A percentile compares a stretch with the other conserved stretches of the same genome.
phyloP scores from a whole-genome alignment of 768 basidiomycete genomes.

The Lactarius hatsudake region DNA sequence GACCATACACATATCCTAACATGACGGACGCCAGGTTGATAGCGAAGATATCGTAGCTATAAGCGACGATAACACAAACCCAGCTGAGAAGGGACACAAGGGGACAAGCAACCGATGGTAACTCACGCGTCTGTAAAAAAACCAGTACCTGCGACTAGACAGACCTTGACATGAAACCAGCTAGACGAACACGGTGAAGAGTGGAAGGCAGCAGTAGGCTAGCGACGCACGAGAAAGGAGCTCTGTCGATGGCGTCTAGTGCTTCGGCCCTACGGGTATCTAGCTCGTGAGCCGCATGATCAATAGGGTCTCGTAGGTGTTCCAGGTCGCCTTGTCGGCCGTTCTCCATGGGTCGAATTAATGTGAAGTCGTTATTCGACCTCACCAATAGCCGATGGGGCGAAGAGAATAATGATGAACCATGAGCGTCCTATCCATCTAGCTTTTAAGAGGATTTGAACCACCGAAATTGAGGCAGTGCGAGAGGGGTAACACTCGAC shows the following conservation, averaged over 20 bases:
- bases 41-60: constrained; percentile 80
- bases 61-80: too few species aligned
- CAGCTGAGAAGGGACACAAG: too few species aligned
- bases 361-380: background rate
- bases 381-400: background rate
- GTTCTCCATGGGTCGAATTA: background rate
- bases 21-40: constrained; percentile 83
- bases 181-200: constrained; percentile 25
- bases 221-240: constrained; percentile 67
- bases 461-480: background rate
- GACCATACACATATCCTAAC: constrained; percentile 78
- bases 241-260: constrained; percentile 82
- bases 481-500: background rate
- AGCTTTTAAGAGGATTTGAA: background rate
- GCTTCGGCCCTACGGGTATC: constrained; percentile 76
- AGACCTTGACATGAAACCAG: constrained; percentile 50
- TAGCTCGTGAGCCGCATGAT: constrained; percentile 34
- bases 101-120: background rate
- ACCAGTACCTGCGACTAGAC: constrained; percentile 63
- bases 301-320: background rate
- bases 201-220: background rate
- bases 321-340: background rate
- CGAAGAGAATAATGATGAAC: background rate
- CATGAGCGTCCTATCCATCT: background rate
- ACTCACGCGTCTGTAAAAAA: constrained; percentile 86